phyloP scores from a whole-genome alignment of 225 moss, liverwort and hornwort genomes.

The Straminergon stramineum region DNA sequence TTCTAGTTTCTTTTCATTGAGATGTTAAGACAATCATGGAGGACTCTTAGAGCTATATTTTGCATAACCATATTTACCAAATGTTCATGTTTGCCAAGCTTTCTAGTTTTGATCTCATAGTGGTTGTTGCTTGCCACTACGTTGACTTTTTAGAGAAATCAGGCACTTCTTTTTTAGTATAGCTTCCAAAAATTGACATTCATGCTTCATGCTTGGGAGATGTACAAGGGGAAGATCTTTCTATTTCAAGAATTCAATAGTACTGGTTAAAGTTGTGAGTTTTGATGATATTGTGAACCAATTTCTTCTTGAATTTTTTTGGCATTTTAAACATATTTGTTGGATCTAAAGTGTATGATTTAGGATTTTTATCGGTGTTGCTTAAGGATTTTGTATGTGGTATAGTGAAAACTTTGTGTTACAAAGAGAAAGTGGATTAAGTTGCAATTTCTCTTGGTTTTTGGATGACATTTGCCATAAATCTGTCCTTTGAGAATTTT shows the following conservation, averaged over 20 bases:
- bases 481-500: neutral
- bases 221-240: neutral
- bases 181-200: neutral
- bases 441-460: neutral
- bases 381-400: neutral
- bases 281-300: neutral
- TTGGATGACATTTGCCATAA: neutral
- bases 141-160: accelerated
- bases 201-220: neutral
- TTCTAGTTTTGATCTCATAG: accelerated
- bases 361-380: neutral
- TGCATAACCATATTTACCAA: neutral
- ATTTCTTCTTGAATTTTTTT: neutral
- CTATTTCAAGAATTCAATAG: neutral
- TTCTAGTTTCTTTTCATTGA: too few relatives aligned
- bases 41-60: neutral
- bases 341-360: neutral
- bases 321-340: neutral
- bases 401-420: neutral
- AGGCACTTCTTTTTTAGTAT: accelerated
- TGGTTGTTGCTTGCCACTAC: neutral
- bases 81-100: neutral
- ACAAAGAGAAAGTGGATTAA: accelerated
- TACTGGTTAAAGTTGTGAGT: accelerated
- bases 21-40: neutral